phyloP scores from a whole-genome alignment of 2,329 filamentous ascomycete species.

The Gremmenia infestans region DNA sequence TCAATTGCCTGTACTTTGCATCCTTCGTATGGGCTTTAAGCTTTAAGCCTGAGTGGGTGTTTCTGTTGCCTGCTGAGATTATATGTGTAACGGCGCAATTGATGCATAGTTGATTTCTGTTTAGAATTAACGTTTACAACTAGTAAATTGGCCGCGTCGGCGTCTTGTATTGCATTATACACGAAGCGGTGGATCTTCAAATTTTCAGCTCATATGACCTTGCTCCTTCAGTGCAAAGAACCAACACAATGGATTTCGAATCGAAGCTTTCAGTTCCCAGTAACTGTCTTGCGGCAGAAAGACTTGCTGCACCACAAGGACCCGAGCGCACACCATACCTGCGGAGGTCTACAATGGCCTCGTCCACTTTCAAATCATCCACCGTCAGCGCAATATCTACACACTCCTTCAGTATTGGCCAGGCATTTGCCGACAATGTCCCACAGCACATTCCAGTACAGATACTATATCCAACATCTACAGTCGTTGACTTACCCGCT shows the following conservation, averaged over 20 bases:
- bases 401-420: constrained; percentile 38
- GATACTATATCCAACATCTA: constrained; percentile 40
- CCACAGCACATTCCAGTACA: constrained; percentile 49
- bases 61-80: too few relatives aligned
- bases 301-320: constrained; percentile 45
- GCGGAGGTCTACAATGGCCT: constrained; percentile 36
- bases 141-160: too few relatives aligned
- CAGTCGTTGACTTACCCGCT: constrained; percentile 30
- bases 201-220: constrained; percentile 44
- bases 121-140: too few relatives aligned
- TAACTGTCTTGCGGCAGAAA: constrained; percentile 41
- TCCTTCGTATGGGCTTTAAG: too few relatives aligned
- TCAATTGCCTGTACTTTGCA: too few relatives aligned
- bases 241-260: constrained; percentile 51
- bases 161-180: not conserved
- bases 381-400: constrained; percentile 40
- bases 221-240: constrained; percentile 62
- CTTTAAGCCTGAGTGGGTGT: too few relatives aligned
- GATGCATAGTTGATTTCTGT: too few relatives aligned
- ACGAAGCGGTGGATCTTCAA: not conserved
- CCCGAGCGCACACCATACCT: constrained; percentile 36
- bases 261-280: constrained; percentile 12
- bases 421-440: constrained; percentile 42
- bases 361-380: constrained; percentile 40
- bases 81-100: too few relatives aligned